Conservation (phyloP, 108 stramenopile genomes). For the Fistulifera solaris region DNA sequence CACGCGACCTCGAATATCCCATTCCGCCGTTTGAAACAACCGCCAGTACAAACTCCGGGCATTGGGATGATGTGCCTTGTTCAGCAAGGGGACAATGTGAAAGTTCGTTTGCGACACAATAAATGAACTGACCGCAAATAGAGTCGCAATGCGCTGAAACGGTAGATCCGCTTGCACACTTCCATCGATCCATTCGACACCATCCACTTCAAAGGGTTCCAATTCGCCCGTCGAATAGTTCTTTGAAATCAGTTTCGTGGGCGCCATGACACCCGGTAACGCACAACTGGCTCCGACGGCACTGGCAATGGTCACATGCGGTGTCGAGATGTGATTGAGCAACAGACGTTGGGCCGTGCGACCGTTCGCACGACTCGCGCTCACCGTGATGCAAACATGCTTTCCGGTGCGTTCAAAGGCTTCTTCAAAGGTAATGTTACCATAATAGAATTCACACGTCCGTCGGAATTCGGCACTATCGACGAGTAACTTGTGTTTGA, state of each 20-base stretch:
- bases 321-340: constrained; percentile 90
- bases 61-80: constrained; percentile 78
- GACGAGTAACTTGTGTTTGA: constrained; percentile 65
- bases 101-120: constrained; percentile 91
- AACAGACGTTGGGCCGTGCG: constrained; percentile 76
- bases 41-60: constrained; percentile 60
- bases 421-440: constrained; percentile 83
- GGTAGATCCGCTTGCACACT: constrained; percentile 89
- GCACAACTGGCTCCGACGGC: constrained; percentile 89
- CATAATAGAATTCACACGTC: constrained; percentile 85
- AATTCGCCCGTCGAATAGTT: constrained; percentile 56
- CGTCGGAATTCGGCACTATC: constrained; percentile 58
- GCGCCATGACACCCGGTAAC: constrained; percentile 85
- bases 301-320: constrained; percentile 80
- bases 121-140: constrained; percentile 85
- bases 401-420: constrained; percentile 85
- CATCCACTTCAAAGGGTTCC: constrained; percentile 89
- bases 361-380: constrained; percentile 67
- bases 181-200: constrained; percentile 92
- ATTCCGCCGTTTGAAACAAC: constrained; percentile 74
- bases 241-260: constrained; percentile 80
- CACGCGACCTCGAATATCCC: constrained; percentile 76
- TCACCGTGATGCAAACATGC: constrained; percentile 90
- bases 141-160: constrained; percentile 83
- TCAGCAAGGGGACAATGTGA: constrained; percentile 84